These are phyloP conservation scores for Mangifera indica DNA, from an alignment of 345 rosid genomes.

Conservation along the genomic window DNA sequence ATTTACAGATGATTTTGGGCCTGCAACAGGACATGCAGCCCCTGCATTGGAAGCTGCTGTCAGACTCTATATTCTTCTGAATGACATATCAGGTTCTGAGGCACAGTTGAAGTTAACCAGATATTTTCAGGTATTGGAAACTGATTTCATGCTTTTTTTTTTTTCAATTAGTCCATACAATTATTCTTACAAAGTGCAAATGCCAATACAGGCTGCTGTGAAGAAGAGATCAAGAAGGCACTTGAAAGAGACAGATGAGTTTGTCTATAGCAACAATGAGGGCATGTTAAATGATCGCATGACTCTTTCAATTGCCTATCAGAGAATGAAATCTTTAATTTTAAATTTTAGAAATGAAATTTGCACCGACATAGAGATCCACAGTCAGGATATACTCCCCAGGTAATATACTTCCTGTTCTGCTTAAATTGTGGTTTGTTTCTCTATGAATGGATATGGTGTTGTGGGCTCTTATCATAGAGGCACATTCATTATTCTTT, in stretches of 20 bases:
- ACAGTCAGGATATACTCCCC: conserved; percentile 71
- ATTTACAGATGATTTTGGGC: conserved; percentile 63
- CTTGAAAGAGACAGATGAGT: conserved; percentile 76
- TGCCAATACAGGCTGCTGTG: conserved; percentile 61
- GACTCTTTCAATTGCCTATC: conserved; percentile 58
- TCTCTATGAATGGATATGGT: neutral
- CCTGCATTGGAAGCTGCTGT: conserved; percentile 84
- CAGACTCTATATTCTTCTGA: conserved; percentile 78
- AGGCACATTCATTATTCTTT: conserved; percentile 2
- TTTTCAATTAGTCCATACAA: neutral
- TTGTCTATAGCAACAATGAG: conserved; percentile 51
- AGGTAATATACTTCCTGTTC: conserved; percentile 42
- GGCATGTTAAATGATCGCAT: conserved; percentile 46
- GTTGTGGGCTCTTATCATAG: neutral
- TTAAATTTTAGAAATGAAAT: conserved; percentile 71
- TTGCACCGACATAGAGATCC: conserved; percentile 78
- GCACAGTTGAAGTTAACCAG: conserved; percentile 75
- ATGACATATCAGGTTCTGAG: conserved; percentile 83
- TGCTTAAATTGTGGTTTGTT: neutral
- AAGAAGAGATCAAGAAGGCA: conserved; percentile 82
- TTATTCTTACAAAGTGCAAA: conserved; percentile 17
- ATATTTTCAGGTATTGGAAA: conserved; percentile 71
- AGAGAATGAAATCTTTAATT: conserved; percentile 76
- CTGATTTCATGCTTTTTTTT: conserved; percentile 5
- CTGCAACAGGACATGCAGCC: conserved; percentile 76